Conservation (phyloP, 352 stramenopile species). For the Phytopythium helicoides region DNA sequence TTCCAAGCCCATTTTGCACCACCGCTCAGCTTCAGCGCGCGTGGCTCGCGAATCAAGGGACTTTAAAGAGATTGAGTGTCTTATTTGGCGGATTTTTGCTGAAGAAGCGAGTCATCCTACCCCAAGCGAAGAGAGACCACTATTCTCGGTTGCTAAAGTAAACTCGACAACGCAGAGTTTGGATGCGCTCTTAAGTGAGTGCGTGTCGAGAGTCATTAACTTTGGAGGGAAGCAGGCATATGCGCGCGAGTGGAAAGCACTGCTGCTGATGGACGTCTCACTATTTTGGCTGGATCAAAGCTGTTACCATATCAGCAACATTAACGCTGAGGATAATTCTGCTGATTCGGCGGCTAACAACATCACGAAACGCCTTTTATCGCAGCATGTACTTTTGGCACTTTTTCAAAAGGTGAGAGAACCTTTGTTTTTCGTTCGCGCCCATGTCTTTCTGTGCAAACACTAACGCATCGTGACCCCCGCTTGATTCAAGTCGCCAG, state of each 20-base stretch:
- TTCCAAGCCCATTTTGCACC: slow-evolving; percentile 78
- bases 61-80: slow-evolving; percentile 42
- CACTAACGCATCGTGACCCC: too few species aligned
- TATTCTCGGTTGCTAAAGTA: neutral
- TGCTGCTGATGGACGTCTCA: slow-evolving; percentile 70
- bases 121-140: too few species aligned
- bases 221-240: slow-evolving; percentile 69
- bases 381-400: slow-evolving; percentile 25
- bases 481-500: slow-evolving; percentile 30
- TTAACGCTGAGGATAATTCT: neutral
- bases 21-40: slow-evolving; percentile 49
- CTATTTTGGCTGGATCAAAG: slow-evolving; percentile 54
- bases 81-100: slow-evolving; percentile 24
- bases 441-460: too few species aligned
- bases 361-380: slow-evolving; percentile 13
- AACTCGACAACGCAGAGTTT: slow-evolving; percentile 6
- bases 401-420: slow-evolving; percentile 45
- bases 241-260: slow-evolving; percentile 70
- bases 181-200: slow-evolving; percentile 18
- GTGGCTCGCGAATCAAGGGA: slow-evolving; percentile 45
- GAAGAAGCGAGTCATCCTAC: neutral
- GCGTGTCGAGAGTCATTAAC: slow-evolving; percentile 40
- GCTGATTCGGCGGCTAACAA: slow-evolving; percentile 9
- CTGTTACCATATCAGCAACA: neutral
- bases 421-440: too few species aligned